Conservation (phyloP, 208 protist genomes). For the Acanthamoeba sp. region DNA sequence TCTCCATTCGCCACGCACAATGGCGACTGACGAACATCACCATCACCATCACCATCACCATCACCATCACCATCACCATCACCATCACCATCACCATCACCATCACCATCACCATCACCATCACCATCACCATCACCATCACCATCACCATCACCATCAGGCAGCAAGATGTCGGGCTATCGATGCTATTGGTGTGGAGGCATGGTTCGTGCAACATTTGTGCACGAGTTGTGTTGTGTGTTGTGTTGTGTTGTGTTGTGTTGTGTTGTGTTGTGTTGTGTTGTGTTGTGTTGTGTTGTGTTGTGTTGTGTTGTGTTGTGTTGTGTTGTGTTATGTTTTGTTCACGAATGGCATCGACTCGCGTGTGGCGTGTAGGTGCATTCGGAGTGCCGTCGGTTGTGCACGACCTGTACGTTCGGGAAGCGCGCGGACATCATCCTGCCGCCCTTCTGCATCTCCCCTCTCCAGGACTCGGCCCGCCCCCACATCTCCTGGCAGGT, state of each 20-base stretch:
- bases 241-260: not conserved
- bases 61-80: too few species aligned
- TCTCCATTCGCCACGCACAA: too few species aligned
- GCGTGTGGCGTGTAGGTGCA: not conserved
- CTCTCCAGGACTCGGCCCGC: not conserved
- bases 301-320: too few species aligned
- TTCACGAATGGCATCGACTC: too few species aligned
- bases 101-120: too few species aligned
- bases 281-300: not conserved
- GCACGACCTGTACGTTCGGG: not conserved
- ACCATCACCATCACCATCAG: too few species aligned
- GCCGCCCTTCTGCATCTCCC: not conserved
- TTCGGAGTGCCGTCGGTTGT: not conserved
- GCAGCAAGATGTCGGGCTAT: slow-evolving; percentile 36
- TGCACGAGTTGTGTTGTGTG: too few species aligned
- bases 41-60: too few species aligned
- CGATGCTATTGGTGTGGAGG: slow-evolving; percentile 23
- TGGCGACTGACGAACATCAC: too few species aligned
- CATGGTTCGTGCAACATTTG: not conserved
- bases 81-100: too few species aligned
- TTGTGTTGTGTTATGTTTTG: not conserved
- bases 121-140: too few species aligned
- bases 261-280: not conserved
- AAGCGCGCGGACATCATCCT: slow-evolving; percentile 28
- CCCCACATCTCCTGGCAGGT: not conserved